Conservation (phyloP, 192 early-diverging fungal genomes). For the Coemansia sp. region DNA sequence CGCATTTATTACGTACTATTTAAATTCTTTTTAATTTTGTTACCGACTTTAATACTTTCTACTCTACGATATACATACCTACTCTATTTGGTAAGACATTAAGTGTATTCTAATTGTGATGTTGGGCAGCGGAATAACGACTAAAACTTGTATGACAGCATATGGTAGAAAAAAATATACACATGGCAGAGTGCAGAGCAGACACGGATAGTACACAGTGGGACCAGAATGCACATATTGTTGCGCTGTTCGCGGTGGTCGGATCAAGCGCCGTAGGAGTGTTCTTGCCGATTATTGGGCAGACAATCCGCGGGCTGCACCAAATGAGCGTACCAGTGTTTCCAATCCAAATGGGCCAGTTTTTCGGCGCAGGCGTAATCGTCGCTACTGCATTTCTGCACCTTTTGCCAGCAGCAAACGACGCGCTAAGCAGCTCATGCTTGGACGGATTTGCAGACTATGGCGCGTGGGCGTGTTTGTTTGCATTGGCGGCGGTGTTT, state of each 20-base stretch:
- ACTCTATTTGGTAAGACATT: too few relatives aligned
- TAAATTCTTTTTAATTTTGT: too few relatives aligned
- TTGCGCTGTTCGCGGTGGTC: constrained; percentile 56
- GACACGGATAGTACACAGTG: constrained; percentile 16
- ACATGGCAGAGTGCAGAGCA: constrained; percentile 10
- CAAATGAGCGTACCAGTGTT: constrained; percentile 28
- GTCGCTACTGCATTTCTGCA: constrained; percentile 72
- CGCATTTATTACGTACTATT: too few relatives aligned
- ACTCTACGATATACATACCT: too few relatives aligned
- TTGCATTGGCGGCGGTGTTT: constrained; percentile 61
- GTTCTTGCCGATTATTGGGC: constrained; percentile 51
- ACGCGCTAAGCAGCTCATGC: constrained; percentile 55
- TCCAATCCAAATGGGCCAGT: constrained; percentile 51
- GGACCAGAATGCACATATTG: constrained; percentile 53
- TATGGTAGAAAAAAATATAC: not conserved
- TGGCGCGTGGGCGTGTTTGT: constrained; percentile 55
- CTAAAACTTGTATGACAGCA: too few relatives aligned
- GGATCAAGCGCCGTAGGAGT: constrained; percentile 56
- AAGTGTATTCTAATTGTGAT: too few relatives aligned
- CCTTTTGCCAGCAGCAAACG: constrained; percentile 61
- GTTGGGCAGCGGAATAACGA: too few relatives aligned
- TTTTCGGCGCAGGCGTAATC: constrained; percentile 69
- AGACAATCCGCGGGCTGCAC: constrained; percentile 23
- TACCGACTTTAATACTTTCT: too few relatives aligned
- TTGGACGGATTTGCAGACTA: constrained; percentile 51